Evolutionary conservation across 352 stramenopile genomes (phyloP), one percentile per base, ranked within the genome.

Genomic region (Phytophthora hibernalis): DNA sequence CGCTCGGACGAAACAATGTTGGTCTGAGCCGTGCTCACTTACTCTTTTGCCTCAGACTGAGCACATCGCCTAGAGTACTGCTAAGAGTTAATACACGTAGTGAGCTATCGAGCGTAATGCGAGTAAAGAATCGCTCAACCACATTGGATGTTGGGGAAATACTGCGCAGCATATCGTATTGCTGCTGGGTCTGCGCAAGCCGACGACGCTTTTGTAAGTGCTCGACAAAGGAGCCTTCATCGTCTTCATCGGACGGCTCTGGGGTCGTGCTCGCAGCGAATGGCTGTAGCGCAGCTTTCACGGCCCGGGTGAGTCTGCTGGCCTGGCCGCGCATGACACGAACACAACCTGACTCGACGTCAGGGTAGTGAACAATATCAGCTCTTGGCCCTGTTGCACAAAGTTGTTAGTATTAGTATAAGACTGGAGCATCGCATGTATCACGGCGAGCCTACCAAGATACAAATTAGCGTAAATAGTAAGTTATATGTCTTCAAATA

Each of bases 341-440:
- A 26, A 40, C 42, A n/a, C 35, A 65, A 18, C 47, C 45, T n/a
- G 31, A 56, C 47, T 51, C 45, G 18, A 56, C 50, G 35, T 65
- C 45, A 0, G 47, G 22, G 47, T 45, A 56, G 33, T 56, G 56
- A 10, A 56, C 45, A 16, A 65, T 65, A 5, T 65, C 56, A 30
- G 56, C 35, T 51, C 47, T 21, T 22, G 45, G 44, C 2, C 9
- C 45, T 63, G 22, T 40, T 33, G 10, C 20, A 40, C n/a, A 31
- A 15, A 51, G 40, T 24, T 18, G n/a, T 51, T 42, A 31, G 21
- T 47, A 20, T 47, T 40, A 55, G n/a, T 28, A 8, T 16, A 47
- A 26, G 24, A 33, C 30, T 44, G 21, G 37, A 22, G n/a, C n/a
- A n/a, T n/a, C n/a, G n/a, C n/a, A n/a, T n/a, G n/a, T n/a, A n/a